Conservation (phyloP, 2,329 filamentous ascomycete genomes). For the Exophiala alcalophila region DNA sequence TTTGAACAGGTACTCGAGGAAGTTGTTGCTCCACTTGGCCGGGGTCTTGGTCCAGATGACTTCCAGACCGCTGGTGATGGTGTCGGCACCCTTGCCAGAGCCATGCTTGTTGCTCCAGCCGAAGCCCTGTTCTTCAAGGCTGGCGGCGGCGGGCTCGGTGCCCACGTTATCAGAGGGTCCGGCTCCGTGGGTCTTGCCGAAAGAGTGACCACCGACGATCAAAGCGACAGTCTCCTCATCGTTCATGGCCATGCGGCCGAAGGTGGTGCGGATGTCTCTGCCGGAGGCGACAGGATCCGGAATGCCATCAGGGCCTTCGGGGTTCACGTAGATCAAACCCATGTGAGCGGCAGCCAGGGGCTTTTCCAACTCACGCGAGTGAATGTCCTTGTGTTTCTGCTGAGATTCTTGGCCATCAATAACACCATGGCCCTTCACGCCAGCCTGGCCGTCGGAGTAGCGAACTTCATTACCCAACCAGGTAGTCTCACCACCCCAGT, state of each 20-base stretch:
- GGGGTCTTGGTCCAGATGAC: slow-evolving; percentile 77
- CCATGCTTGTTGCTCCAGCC: slow-evolving; percentile 67
- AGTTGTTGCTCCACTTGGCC: slow-evolving; percentile 71
- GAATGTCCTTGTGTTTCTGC: slow-evolving; percentile 49
- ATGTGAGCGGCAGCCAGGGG: slow-evolving; percentile 68
- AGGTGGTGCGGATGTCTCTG: slow-evolving; percentile 70
- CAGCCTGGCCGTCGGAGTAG: slow-evolving; percentile 55
- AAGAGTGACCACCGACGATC: slow-evolving; percentile 74
- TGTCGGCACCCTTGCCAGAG: slow-evolving; percentile 66
- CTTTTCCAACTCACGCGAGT: slow-evolving; percentile 63
- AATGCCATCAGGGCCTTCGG: slow-evolving; percentile 70
- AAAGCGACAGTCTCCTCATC: slow-evolving; percentile 78
- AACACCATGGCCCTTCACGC: slow-evolving; percentile 43
- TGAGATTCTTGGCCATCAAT: slow-evolving; percentile 43
- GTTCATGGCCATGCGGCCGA: slow-evolving; percentile 78
- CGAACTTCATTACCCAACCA: slow-evolving; percentile 73
- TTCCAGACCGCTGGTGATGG: slow-evolving; percentile 74
- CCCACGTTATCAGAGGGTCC: slow-evolving; percentile 62
- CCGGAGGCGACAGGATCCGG: slow-evolving; percentile 68
- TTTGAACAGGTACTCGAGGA: slow-evolving; percentile 72
- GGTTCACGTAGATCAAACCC: slow-evolving; percentile 81
- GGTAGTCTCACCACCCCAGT: slow-evolving; percentile 74
- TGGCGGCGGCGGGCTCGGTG: slow-evolving; percentile 63
- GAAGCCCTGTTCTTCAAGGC: slow-evolving; percentile 65
- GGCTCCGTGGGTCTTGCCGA: slow-evolving; percentile 79